These are phyloP conservation scores for Debaryomyces prosopidis DNA, from an alignment of 805 yeast genomes.

Conservation along the genomic window DNA sequence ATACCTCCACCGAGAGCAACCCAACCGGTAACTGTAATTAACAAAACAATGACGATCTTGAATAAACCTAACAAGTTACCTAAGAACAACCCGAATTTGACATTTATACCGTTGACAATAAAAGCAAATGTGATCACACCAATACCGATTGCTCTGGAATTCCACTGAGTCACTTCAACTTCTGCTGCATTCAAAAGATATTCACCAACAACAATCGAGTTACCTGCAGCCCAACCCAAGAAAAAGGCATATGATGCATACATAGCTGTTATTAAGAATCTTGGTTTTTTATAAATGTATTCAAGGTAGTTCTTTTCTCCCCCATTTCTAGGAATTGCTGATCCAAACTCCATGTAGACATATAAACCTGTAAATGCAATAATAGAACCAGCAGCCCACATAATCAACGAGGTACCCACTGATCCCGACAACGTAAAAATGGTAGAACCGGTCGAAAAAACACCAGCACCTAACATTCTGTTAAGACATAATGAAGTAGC, in stretches of 20 bases:
- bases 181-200: slow-evolving; percentile 76
- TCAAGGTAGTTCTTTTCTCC: slow-evolving; percentile 85
- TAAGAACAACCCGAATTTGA: slow-evolving; percentile 65
- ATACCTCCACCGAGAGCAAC: slow-evolving; percentile 76
- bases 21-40: slow-evolving; percentile 79
- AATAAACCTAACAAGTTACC: slow-evolving; percentile 67
- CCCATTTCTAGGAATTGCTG: slow-evolving; percentile 75
- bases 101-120: slow-evolving; percentile 57
- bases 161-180: slow-evolving; percentile 68
- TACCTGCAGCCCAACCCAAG: slow-evolving; percentile 86
- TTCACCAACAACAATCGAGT: slow-evolving; percentile 77
- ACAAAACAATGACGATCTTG: slow-evolving; percentile 68
- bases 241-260: slow-evolving; percentile 70
- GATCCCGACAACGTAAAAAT: slow-evolving; percentile 62
- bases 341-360: slow-evolving; percentile 80
- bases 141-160: slow-evolving; percentile 73
- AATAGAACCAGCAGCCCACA: slow-evolving; percentile 75
- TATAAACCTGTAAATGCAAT: slow-evolving; percentile 58
- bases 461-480: slow-evolving; percentile 75
- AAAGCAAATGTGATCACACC: slow-evolving; percentile 74
- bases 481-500: slow-evolving; percentile 57
- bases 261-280: slow-evolving; percentile 61
- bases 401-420: slow-evolving; percentile 66
- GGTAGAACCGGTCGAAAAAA: slow-evolving; percentile 66
- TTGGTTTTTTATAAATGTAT: slow-evolving; percentile 66